Evolutionary conservation across 768 basidiomycete genomes (phyloP), one percentile per base, ranked within the genome.

Genomic region (Suillus occidentalis): DNA sequence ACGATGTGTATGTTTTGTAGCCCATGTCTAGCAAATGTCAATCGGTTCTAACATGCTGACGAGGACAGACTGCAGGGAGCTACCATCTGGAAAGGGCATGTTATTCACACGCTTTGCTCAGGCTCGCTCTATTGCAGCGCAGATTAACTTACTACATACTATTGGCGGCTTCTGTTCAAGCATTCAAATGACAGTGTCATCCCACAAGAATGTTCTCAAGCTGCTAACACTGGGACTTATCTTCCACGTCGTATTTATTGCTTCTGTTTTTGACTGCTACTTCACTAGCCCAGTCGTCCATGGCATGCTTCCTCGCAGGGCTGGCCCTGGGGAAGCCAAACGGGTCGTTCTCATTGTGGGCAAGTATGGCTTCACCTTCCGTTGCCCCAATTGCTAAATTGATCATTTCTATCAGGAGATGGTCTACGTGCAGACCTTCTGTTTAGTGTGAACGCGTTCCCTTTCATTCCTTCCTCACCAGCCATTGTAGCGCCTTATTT

Each of bases 191-290:
- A 60, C 66, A 62, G 57, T 72, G 67, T 69, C 42, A 63, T 34
- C 75, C 36, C 63, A 43, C 25, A 61, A 53, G 36, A 66, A 68
- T 67, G 73, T 76, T 57, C 37, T 70, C 71, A 69, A 78, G 63
- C 78, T 91, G 18, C 82, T 94, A 18, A 65, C 84, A n/a, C 74
- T 91, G 49, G 90, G 90, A 39, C 81, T 94, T 43, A 71, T 88
- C 45, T 93, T 94, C 71, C 92, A 95, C 72, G 73, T 91, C 61
- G 80, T 88, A 6, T 92, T 87, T 75, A 89, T 90, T 61, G 84
- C 82, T 42, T 87, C 89, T 4, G 86, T 82, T 18, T 95, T 95
- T 76, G 91, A 94, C 77, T 94, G 92, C 76, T 95, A 95, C 74
- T 95, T 95, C 73, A 90, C 86, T 31, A 91, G 88, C 69, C 90